These are phyloP conservation scores for Fusarium algeriense DNA, from an alignment of 2,329 filamentous ascomycete genomes.

Conservation along the genomic window DNA sequence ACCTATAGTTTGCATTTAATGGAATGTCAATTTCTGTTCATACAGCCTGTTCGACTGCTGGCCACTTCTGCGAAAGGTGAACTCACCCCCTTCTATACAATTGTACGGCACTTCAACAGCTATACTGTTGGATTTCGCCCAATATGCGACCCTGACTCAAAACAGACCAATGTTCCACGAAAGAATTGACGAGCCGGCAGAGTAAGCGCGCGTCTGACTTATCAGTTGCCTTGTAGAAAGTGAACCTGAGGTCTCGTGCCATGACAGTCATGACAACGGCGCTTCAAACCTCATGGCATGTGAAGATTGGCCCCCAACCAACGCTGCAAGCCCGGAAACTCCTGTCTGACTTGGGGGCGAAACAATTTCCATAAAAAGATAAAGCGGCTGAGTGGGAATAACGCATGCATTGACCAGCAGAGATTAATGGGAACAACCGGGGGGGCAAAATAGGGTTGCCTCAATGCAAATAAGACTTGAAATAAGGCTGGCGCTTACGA, in stretches of 20 bases:
- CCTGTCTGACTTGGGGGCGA: background rate
- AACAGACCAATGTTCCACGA: background rate
- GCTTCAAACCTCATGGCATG: background rate
- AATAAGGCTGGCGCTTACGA: conserved; percentile 19
- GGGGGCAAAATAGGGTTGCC: background rate
- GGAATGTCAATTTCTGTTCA: background rate
- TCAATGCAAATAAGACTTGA: background rate
- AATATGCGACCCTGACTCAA: background rate
- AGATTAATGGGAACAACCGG: background rate
- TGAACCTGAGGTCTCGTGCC: no score
- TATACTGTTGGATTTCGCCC: background rate
- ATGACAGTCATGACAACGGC: background rate
- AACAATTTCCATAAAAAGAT: background rate
- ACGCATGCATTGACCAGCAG: background rate
- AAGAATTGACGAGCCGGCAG: background rate
- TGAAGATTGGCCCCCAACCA: background rate
- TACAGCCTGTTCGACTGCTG: background rate
- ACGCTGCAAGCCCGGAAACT: background rate
- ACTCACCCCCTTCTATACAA: no score
- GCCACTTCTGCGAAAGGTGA: no score
- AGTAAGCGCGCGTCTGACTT: accelerated
- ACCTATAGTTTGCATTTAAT: background rate
- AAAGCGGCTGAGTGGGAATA: background rate
- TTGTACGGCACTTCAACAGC: background rate
- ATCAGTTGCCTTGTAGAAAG: accelerated